A percentile compares a stretch with the other conserved stretches of the same genome.
Conservation (phyloP, 2,329 filamentous ascomycete species). For the Paecilomyces sp. region DNA sequence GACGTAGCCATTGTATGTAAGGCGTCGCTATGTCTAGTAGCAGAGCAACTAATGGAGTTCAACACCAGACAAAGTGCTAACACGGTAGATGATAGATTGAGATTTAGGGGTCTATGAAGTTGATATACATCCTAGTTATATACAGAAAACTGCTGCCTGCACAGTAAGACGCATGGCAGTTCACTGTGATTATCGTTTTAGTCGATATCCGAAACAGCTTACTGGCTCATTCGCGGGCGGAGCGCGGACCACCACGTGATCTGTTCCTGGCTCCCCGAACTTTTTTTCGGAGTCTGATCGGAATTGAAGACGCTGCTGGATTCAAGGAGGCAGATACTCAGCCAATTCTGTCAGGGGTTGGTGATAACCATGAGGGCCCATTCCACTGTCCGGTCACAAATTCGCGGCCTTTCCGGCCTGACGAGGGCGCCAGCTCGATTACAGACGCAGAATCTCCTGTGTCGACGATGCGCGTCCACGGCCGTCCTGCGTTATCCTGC, state of each 20-base stretch:
- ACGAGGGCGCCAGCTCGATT: conserved; percentile 25
- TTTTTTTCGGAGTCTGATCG: conserved; percentile 23
- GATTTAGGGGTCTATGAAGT: no score
- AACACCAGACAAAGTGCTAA: no score
- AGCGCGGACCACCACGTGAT: conserved; percentile 18
- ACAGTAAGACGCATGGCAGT: not conserved
- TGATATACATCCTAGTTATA: no score
- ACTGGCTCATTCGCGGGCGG: not conserved
- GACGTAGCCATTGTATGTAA: no score
- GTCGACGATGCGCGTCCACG: conserved; percentile 33
- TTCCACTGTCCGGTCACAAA: conserved; percentile 33
- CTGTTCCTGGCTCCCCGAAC: conserved; percentile 29
- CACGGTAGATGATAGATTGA: no score
- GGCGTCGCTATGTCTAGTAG: no score
- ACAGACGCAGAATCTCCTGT: conserved; percentile 27
- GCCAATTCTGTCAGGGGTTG: conserved; percentile 20
- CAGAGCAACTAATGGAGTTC: no score
- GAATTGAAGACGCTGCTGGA: conserved; percentile 14
- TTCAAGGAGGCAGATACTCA: conserved; percentile 16
- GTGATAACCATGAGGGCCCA: conserved; percentile 32
- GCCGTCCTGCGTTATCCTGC: conserved; percentile 26
- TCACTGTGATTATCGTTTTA: not conserved
- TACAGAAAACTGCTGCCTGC: no score
- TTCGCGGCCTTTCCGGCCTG: conserved; percentile 30
- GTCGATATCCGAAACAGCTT: not conserved